Evolutionary conservation across 331 rosid genomes (phyloP).

Genomic region (Acacia pycnantha): DNA sequence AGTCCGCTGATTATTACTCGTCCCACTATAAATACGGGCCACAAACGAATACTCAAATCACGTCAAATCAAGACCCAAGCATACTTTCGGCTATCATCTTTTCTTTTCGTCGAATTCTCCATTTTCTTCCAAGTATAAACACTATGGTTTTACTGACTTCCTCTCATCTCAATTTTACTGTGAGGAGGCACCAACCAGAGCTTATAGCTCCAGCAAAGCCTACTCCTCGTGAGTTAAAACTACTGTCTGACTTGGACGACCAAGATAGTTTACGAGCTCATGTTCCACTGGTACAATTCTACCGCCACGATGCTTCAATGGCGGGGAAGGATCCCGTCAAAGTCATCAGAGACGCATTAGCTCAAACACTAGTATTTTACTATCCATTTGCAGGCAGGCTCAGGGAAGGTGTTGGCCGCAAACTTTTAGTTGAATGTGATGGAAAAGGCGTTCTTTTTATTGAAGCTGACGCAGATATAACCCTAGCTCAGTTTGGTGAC

Average conservation of each 20-base stretch:
- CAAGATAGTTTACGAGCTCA: slow-evolving; percentile 10
- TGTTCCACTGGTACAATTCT: background rate
- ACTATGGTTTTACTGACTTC: background rate
- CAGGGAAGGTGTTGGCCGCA: slow-evolving; percentile 9
- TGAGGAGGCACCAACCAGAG: slow-evolving; percentile 15
- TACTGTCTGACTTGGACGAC: slow-evolving; percentile 26
- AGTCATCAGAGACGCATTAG: background rate
- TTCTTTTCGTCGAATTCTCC: background rate
- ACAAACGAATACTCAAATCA: background rate
- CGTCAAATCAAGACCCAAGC: background rate
- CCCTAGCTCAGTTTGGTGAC: background rate
- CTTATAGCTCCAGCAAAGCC: slow-evolving; percentile 4
- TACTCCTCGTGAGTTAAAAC: slow-evolving; percentile 13
- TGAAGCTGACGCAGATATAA: background rate
- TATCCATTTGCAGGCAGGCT: slow-evolving; percentile 31
- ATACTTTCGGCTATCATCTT: background rate
- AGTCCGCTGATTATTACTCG: background rate
- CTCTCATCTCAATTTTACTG: background rate
- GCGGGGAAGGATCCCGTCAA: slow-evolving; percentile 4
- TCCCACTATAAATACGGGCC: background rate
- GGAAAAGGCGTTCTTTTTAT: background rate
- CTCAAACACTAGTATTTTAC: slow-evolving; percentile 19
- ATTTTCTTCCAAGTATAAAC: background rate
- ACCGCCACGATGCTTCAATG: slow-evolving; percentile 3
- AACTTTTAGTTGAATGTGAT: slow-evolving; percentile 24